Evolutionary conservation across 2,329 filamentous ascomycete species (phyloP).

Genomic region (Xylariales sp.): DNA sequence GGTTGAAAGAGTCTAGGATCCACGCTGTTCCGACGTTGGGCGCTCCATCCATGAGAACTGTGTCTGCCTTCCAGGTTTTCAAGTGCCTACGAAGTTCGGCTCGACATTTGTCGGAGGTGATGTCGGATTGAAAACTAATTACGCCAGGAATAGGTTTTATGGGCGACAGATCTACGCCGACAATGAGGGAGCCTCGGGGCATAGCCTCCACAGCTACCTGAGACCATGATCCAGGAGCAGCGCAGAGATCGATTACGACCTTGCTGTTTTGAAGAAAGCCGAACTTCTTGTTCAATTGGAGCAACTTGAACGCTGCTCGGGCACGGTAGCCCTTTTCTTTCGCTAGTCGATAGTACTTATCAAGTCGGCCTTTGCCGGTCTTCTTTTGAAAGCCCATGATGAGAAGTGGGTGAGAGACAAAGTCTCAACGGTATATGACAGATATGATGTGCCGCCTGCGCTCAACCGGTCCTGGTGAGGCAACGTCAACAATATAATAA

Average conservation of each 20-base stretch:
- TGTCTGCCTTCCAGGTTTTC: constrained; percentile 96
- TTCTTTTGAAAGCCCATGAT: constrained; percentile 98
- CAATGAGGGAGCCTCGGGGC: constrained; percentile 88
- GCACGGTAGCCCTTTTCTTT: constrained; percentile 87
- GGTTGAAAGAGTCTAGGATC: constrained; percentile 98
- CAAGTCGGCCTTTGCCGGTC: constrained; percentile 94
- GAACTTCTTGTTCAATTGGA: constrained; percentile 99
- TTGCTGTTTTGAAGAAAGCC: constrained; percentile 97
- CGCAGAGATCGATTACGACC: constrained; percentile 96
- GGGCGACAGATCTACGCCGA: constrained; percentile 92
- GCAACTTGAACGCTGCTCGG: constrained; percentile 37
- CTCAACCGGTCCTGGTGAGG: neutral
- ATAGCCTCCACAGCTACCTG: constrained; percentile 96
- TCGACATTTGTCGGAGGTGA: constrained; percentile 95
- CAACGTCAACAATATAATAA: neutral
- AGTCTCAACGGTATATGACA: constrained; percentile 5
- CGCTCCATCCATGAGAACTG: constrained; percentile 94
- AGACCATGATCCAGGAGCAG: constrained; percentile 96
- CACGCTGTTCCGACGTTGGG: constrained; percentile 98
- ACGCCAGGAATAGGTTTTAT: constrained; percentile 96
- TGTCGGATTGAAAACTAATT: constrained; percentile 97
- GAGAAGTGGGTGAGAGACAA: constrained; percentile 17
- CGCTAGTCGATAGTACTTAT: constrained; percentile 91
- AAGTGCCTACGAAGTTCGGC: constrained; percentile 88
- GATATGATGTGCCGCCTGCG: neutral